These are phyloP conservation scores for Barnettozyma sucrosica DNA, from an alignment of 805 yeast genomes.

Conservation along the genomic window DNA sequence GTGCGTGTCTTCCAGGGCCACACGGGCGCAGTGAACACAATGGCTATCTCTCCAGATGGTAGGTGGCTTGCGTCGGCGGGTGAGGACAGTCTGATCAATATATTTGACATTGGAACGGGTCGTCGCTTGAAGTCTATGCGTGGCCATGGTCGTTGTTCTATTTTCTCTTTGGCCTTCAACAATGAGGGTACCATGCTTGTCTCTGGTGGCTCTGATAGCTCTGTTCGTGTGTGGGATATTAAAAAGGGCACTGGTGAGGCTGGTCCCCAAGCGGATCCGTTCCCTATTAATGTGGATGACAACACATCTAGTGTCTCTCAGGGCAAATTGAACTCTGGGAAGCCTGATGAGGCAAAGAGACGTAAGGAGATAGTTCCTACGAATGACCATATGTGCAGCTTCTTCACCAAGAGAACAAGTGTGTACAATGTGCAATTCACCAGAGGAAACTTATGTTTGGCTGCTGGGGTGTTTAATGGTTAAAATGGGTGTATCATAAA, in stretches of 20 bases:
- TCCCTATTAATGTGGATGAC: conserved; percentile 34
- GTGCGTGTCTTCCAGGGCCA: conserved; percentile 93
- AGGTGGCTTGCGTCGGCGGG: conserved; percentile 95
- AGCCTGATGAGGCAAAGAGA: conserved; percentile 43
- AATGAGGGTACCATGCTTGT: conserved; percentile 85
- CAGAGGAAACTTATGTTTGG: conserved; percentile 81
- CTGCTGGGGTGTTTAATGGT: conserved; percentile 75
- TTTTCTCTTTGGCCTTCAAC: conserved; percentile 79
- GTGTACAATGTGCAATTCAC: conserved; percentile 92
- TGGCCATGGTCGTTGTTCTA: conserved; percentile 87
- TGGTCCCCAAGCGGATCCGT: conserved; percentile 72
- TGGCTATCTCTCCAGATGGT: conserved; percentile 95
- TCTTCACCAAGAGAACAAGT: conserved; percentile 89
- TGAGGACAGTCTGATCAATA: conserved; percentile 79
- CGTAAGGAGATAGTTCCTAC: conserved; percentile 74
- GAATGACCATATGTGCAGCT: conserved; percentile 87
- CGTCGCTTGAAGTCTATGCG: conserved; percentile 83
- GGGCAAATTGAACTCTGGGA: conserved; percentile 25
- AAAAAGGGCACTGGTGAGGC: conserved; percentile 78
- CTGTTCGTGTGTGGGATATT: conserved; percentile 95
- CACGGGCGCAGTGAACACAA: conserved; percentile 76
- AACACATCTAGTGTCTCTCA: conserved; percentile 24
- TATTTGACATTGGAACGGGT: conserved; percentile 95
- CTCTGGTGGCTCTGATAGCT: conserved; percentile 87
- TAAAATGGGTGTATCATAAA: conserved; percentile 2